phyloP scores from a whole-genome alignment of 441 rosid species.

The Arabidopsis hybrid region DNA sequence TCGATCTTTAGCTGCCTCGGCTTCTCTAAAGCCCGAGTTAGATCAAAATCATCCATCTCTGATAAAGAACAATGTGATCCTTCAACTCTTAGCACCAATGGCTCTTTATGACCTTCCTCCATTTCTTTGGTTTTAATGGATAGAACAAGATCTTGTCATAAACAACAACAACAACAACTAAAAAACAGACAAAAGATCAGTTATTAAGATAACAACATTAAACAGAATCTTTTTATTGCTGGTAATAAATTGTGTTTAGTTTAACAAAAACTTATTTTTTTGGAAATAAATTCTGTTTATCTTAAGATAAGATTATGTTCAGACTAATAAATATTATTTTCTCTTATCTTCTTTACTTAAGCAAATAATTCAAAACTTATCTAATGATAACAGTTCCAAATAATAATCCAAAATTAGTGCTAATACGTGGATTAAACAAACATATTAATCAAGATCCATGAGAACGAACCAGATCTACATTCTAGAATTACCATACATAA shows the following conservation, averaged over 20 bases:
- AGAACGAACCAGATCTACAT: constrained; percentile 36
- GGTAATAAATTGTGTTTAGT: not conserved
- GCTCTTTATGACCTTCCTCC: constrained; percentile 54
- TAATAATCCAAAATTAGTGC: constrained; percentile 14
- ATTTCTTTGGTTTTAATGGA: constrained; percentile 46
- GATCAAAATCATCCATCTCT: constrained; percentile 78
- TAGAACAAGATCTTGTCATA: constrained; percentile 35
- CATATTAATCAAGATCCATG: constrained; percentile 36
- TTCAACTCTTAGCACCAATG: constrained; percentile 55
- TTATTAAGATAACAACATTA: constrained; percentile 18
- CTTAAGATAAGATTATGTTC: not conserved
- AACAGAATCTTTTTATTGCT: not conserved
- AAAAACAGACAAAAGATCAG: constrained; percentile 12
- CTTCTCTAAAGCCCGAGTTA: constrained; percentile 75
- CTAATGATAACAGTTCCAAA: not conserved
- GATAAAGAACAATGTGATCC: constrained; percentile 66
- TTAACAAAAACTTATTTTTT: constrained; percentile 4
- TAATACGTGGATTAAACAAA: not conserved
- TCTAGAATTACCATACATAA: not conserved
- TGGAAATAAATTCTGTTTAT: not conserved
- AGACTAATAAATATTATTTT: not conserved
- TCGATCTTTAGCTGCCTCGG: constrained; percentile 76
- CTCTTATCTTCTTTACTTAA: not conserved
- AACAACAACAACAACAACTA: not conserved
- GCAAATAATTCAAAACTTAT: not conserved